phyloP scores from a whole-genome alignment of 2,329 filamentous ascomycete genomes.

The Fusarium veterinarium region DNA sequence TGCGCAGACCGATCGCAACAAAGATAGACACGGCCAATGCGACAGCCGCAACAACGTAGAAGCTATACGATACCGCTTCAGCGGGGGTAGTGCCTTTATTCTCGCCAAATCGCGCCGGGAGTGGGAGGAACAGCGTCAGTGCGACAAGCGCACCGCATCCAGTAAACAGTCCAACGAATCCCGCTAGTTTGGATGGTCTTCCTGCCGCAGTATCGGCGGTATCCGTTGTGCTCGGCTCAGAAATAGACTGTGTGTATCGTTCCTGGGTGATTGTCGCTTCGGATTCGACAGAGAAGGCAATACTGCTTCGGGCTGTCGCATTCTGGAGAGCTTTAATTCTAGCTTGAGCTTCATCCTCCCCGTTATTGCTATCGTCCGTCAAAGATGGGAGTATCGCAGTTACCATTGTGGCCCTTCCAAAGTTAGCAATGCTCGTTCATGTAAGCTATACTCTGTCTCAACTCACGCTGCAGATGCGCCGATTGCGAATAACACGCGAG shows the following conservation, averaged over 20 bases:
- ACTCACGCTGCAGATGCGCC: slow-evolving; percentile 87
- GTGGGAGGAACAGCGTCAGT: slow-evolving; percentile 82
- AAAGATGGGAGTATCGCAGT: slow-evolving; percentile 88
- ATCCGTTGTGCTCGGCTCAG: slow-evolving; percentile 43
- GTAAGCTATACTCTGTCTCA: neutral
- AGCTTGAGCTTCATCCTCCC: slow-evolving; percentile 41
- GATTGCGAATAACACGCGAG: slow-evolving; percentile 86
- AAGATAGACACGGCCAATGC: slow-evolving; percentile 78
- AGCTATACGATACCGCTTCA: slow-evolving; percentile 82
- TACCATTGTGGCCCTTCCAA: slow-evolving; percentile 84
- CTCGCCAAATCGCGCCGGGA: slow-evolving; percentile 82
- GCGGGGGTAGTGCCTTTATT: slow-evolving; percentile 77
- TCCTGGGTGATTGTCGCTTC: slow-evolving; percentile 81
- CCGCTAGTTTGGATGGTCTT: slow-evolving; percentile 76
- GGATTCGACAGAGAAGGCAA: slow-evolving; percentile 76
- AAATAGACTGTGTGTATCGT: slow-evolving; percentile 58
- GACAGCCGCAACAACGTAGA: slow-evolving; percentile 84
- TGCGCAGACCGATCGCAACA: slow-evolving; percentile 81
- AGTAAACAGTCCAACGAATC: slow-evolving; percentile 91
- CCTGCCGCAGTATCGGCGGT: slow-evolving; percentile 45
- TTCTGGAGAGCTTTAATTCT: slow-evolving; percentile 51
- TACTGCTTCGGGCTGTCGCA: slow-evolving; percentile 63
- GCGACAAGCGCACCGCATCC: slow-evolving; percentile 92
- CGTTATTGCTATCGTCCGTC: slow-evolving; percentile 61
- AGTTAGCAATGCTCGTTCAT: slow-evolving; percentile 20